These are phyloP conservation scores for Lanmaoa pseudosensibilis DNA, from an alignment of 768 basidiomycete species.

Conservation along the genomic window DNA sequence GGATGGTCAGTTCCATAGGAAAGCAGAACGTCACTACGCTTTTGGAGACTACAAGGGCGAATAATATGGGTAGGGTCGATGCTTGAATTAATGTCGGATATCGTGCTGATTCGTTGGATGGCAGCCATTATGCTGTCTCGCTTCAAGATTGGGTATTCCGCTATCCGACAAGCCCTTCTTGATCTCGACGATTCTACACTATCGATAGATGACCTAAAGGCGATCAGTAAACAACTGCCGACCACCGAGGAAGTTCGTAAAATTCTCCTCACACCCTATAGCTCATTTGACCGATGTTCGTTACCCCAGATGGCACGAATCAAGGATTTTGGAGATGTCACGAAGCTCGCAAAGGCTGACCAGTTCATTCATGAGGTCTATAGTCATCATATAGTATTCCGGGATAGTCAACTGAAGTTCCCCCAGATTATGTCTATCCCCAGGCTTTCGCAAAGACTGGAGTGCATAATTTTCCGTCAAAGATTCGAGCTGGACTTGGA, in stretches of 20 bases:
- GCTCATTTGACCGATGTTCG: background rate
- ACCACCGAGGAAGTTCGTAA: slow-evolving; percentile 72
- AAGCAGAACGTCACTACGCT: slow-evolving; percentile 68
- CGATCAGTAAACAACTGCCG: slow-evolving; percentile 73
- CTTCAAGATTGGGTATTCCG: slow-evolving; percentile 62
- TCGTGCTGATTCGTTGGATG: slow-evolving; percentile 1
- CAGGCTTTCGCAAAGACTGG: slow-evolving; percentile 67
- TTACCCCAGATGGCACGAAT: slow-evolving; percentile 56
- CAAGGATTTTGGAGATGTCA: slow-evolving; percentile 66
- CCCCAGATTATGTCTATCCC: slow-evolving; percentile 76
- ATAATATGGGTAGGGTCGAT: slow-evolving; percentile 66
- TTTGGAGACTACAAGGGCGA: slow-evolving; percentile 78
- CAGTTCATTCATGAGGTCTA: slow-evolving; percentile 76
- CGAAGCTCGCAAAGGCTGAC: slow-evolving; percentile 79
- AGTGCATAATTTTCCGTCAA: slow-evolving; percentile 83
- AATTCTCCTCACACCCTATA: background rate
- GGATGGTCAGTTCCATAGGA: slow-evolving; percentile 41
- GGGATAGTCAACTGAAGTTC: slow-evolving; percentile 2
- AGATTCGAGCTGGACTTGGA: slow-evolving; percentile 79
- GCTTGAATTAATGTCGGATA: background rate
- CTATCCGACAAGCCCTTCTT: slow-evolving; percentile 71
- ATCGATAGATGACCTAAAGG: slow-evolving; percentile 72
- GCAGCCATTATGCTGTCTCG: slow-evolving; percentile 82
- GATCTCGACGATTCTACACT: slow-evolving; percentile 68
- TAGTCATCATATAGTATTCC: background rate